Conservation (phyloP, 768 basidiomycete species). For the button mushroom (Agaricus bisporus) region DNA sequence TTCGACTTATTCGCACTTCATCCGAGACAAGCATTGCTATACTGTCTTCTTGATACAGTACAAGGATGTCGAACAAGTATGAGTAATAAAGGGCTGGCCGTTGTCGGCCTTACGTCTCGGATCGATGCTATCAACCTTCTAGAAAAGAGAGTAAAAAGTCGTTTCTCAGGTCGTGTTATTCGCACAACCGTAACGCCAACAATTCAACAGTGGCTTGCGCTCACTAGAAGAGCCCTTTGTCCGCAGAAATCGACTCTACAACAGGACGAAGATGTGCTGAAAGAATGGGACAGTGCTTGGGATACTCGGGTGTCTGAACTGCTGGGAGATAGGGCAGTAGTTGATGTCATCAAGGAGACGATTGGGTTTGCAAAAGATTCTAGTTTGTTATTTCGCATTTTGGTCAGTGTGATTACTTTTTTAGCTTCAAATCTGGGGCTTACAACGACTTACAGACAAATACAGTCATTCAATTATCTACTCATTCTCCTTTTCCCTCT, state of each 20-base stretch:
- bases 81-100: slow-evolving; percentile 64
- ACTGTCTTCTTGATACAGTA: slow-evolving; percentile 91
- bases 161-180: slow-evolving; percentile 90
- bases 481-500: slow-evolving; percentile 49
- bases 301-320: slow-evolving; percentile 47
- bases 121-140: slow-evolving; percentile 84
- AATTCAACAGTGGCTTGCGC: slow-evolving; percentile 41
- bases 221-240: slow-evolving; percentile 43
- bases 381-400: slow-evolving; percentile 47
- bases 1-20: slow-evolving; percentile 94
- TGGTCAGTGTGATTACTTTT: slow-evolving; percentile 40
- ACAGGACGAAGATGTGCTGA: slow-evolving; percentile 13
- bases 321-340: slow-evolving; percentile 40
- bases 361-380: slow-evolving; percentile 58
- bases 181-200: slow-evolving; percentile 60
- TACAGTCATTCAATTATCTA: slow-evolving; percentile 38
- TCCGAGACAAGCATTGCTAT: slow-evolving; percentile 87
- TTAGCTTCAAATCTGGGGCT: neutral
- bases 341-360: slow-evolving; percentile 46
- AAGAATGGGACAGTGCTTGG: slow-evolving; percentile 68
- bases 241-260: slow-evolving; percentile 17
- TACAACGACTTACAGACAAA: slow-evolving; percentile 29
- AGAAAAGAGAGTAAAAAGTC: slow-evolving; percentile 96
- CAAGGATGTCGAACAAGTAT: slow-evolving; percentile 70
- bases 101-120: slow-evolving; percentile 83